Evolutionary conservation across 306 rosid species (phyloP), one percentile per base, ranked within the genome.

Genomic region (Dryas drummondii): DNA sequence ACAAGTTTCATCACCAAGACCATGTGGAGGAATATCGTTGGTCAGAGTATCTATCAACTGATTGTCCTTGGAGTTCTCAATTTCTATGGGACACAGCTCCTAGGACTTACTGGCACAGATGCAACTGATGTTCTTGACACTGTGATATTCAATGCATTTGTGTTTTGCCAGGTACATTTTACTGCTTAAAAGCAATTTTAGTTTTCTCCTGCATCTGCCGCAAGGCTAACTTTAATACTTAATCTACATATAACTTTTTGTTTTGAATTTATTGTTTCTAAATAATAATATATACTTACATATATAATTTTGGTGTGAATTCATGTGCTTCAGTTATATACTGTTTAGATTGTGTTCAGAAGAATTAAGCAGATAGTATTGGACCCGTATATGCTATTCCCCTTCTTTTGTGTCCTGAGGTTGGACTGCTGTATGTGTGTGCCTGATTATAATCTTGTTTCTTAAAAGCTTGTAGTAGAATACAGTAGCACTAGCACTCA

Each of bases 11-110:
- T 94, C 71, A 94, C 99, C 61, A 92, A 85, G 79, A 50, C 88
- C 66, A 94, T 94, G 99, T 94, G 97, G 99, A 87, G 97, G 81
- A 94, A 94, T 77, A 90, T 94, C 70, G 76, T 94, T 26, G 99
- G 99, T 67, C 99, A 94, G 86, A 90, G 99, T 69, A 84, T 90
- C 68, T 94, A 92, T 72, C 99, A 94, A 74, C 84, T 94, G 50
- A 82, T 75, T 74, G 87, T 92, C 58, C 96, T 94, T 22, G 88
- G 53, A 2, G 75, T 86, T 81, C 89, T 94, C 17, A 75, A 82
- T 79, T 90, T 94, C 83, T 80, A 73, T 1, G 99, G 99, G 40
- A 84, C 80, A 87, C 80, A 74, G 70, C 82, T 94, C 16, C 88
- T 94, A 66, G 68, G 83, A 72, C 88, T 94, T 48, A 32, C 59